Base-by-base conservation (phyloP, 2,329 filamentous ascomycete species). In the Apiospora koreana region DNA sequence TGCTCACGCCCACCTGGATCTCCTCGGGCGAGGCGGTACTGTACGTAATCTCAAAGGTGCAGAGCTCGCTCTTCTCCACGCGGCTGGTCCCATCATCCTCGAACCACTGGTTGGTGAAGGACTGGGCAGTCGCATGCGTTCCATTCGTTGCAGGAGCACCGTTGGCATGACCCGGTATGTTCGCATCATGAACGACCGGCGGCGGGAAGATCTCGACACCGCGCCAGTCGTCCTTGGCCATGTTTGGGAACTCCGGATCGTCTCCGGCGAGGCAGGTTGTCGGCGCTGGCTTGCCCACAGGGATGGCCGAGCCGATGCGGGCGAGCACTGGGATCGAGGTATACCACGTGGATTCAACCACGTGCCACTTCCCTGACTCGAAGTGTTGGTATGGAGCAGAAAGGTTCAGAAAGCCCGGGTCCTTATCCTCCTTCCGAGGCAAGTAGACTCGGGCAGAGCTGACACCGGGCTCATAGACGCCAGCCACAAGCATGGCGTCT, bases 391-490 rank as follows among this genome's bases (percentile, higher is more conserved):
- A 88, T 0, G 90, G 89, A 0, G 85, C 82, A 67, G 91, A 91
- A 45, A 90, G 79, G 75, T 93, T 92, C 35, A 92, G 74, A 77
- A 86, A 93, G 0, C 90, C 89, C 7, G 84, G 83, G 35, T 89
- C 86, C 0, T 81, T 81, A 1, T 38, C 31, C 0, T 77, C 79
- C 0, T 80, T 78, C 18, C 80, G 78, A 0, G 91, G 91, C 0
- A 93, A 84, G 74, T 94, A 94, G 10, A 94, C 80, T 14, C 81
- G 84, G 0, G 87, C 88, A 14, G 80, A 83, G 28, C 79, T 83
- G 1, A 83, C 82, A 4, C 88, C 89, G 0, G 89, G 82, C 74
- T 91, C 86, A 75, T 91, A 93, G 0, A 93, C 90, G 5, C 91
- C 91, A 2, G 89, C 89, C 9, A 94, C 82, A 0, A 94, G 83